Evolutionary conservation across 345 rosid genomes (phyloP).

Genomic region (Eucalyptus viminalis): DNA sequence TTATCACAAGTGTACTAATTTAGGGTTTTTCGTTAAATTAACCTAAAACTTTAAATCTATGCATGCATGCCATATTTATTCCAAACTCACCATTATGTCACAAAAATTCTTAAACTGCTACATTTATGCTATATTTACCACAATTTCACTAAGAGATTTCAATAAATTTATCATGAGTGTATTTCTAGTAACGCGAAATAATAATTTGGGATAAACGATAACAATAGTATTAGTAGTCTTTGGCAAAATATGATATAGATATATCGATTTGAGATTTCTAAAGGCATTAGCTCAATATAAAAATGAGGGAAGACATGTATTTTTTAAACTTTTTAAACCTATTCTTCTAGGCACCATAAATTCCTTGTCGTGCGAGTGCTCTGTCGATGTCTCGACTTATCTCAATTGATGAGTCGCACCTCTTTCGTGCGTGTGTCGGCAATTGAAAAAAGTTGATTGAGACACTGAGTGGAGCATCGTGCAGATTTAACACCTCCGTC

Average conservation of each 20-base stretch:
- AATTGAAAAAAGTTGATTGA: background rate
- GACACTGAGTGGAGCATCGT: background rate
- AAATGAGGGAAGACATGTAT: background rate
- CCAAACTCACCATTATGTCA: background rate
- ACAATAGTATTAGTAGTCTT: too few species aligned
- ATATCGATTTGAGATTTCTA: background rate
- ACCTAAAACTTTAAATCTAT: background rate
- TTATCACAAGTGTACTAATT: too few species aligned
- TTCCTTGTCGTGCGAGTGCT: fast-evolving
- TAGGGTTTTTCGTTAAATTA: too few species aligned
- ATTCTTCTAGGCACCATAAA: background rate
- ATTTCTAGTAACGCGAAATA: background rate
- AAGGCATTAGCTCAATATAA: background rate
- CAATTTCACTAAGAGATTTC: background rate
- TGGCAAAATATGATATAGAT: background rate
- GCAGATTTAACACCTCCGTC: background rate
- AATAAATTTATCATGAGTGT: background rate
- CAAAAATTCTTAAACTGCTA: background rate
- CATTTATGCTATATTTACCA: background rate
- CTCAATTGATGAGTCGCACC: background rate
- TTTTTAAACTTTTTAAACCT: background rate
- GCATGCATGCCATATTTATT: background rate
- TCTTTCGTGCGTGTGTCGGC: background rate
- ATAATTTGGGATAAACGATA: background rate
- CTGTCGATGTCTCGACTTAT: background rate